Percentiles rank a stretch among this genome's conserved stretches.
phyloP scores from a whole-genome alignment of 2,329 filamentous ascomycete species.

The Ophiostoma angusticollis region DNA sequence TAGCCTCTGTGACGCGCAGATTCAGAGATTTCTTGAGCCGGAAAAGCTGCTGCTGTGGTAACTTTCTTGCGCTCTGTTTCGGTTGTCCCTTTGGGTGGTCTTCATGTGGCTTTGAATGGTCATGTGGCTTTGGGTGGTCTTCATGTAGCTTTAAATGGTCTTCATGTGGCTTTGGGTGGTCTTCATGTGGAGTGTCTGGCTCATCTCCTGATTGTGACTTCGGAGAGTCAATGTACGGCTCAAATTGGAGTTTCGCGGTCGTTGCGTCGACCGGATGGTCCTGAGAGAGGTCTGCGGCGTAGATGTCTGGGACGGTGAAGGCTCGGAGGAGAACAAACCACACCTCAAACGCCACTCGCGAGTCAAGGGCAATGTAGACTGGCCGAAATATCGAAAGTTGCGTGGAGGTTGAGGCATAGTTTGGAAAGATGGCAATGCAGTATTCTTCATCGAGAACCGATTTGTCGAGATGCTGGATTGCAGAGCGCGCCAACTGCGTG shows the following conservation, averaged over 20 bases:
- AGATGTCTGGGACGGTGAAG: conserved; percentile 85
- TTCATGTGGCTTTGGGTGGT: neutral
- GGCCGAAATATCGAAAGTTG: conserved; percentile 70
- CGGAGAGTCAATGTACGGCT: conserved; percentile 34
- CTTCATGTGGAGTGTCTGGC: conserved; percentile 13
- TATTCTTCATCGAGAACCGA: conserved; percentile 88
- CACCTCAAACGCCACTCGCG: conserved; percentile 82
- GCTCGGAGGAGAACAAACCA: conserved; percentile 90
- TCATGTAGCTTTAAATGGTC: neutral
- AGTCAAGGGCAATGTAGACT: conserved; percentile 79
- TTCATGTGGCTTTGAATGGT: neutral
- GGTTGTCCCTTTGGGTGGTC: neutral
- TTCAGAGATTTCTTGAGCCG: conserved; percentile 48
- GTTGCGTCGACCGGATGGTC: conserved; percentile 32
- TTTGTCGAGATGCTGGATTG: conserved; percentile 78
- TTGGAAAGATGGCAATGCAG: conserved; percentile 90
- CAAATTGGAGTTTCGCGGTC: conserved; percentile 26
- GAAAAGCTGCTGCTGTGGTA: conserved; percentile 35
- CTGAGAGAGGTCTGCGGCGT: conserved; percentile 44
- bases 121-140: neutral
- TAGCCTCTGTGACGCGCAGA: conserved; percentile 49
- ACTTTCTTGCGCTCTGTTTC: too few species aligned
- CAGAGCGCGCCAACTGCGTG: conserved; percentile 76
- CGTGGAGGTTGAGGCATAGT: conserved; percentile 65
- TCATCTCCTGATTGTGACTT: conserved; percentile 27